phyloP scores from a whole-genome alignment of 495 filamentous ascomycete species.

The Polyplosphaeria fusca region DNA sequence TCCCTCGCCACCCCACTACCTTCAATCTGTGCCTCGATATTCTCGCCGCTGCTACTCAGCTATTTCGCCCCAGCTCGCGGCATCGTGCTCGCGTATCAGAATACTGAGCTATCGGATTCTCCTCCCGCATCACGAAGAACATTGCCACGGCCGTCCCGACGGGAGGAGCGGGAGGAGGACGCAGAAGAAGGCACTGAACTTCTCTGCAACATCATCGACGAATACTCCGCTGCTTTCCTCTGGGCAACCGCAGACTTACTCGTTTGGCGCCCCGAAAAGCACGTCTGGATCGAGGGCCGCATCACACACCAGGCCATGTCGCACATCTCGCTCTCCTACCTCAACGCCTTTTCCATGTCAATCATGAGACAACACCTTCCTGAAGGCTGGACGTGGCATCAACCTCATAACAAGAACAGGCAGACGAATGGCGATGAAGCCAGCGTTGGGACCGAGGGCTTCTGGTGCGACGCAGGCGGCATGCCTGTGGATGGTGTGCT shows the following conservation, averaged over 20 bases:
- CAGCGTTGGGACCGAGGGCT: slow-evolving; percentile 46
- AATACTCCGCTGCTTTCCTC: slow-evolving; percentile 64
- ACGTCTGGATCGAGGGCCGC: slow-evolving; percentile 54
- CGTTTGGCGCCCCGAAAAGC: slow-evolving; percentile 61
- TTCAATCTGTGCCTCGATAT: slow-evolving; percentile 67
- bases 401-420: slow-evolving; percentile 1
- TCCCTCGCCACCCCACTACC: slow-evolving; percentile 60
- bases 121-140: neutral
- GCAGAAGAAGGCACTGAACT: slow-evolving; percentile 42
- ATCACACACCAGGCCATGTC: slow-evolving; percentile 71
- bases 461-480: slow-evolving; percentile 62
- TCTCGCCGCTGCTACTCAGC: slow-evolving; percentile 70
- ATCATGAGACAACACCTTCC: slow-evolving; percentile 66
- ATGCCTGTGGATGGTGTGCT: slow-evolving; percentile 59
- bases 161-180: slow-evolving; percentile 21
- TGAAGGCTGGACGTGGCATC: slow-evolving; percentile 60
- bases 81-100: slow-evolving; percentile 67
- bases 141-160: neutral
- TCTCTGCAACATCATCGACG: slow-evolving; percentile 56
- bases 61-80: slow-evolving; percentile 71
- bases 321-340: slow-evolving; percentile 66
- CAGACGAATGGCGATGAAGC: slow-evolving; percentile 16
- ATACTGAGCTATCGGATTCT: slow-evolving; percentile 46
- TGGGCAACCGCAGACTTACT: slow-evolving; percentile 74
- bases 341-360: slow-evolving; percentile 72